Evolutionary conservation across 2,329 filamentous ascomycete species (phyloP).

Genomic region (Apiospora hydei): DNA sequence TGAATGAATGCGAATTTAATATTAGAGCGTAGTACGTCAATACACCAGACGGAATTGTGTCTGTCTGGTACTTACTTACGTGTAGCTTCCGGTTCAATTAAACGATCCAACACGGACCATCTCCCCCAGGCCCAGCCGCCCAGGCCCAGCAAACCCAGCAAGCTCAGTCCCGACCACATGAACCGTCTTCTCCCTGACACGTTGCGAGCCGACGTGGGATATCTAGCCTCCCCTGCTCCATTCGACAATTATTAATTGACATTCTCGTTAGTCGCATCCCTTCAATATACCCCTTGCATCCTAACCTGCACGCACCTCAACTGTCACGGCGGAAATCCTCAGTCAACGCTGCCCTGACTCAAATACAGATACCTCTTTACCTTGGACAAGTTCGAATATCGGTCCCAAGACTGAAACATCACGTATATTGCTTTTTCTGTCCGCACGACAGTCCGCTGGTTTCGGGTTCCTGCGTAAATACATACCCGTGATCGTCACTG

Average conservation of each 20-base stretch:
- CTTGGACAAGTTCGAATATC: background rate
- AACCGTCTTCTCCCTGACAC: conserved; percentile 8
- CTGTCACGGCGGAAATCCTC: background rate
- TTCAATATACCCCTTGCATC: too few relatives aligned
- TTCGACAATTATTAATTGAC: background rate
- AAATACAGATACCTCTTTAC: background rate
- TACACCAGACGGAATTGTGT: background rate
- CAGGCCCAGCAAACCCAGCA: too few relatives aligned
- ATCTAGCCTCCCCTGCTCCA: background rate
- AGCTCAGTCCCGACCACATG: background rate
- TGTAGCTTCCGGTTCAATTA: background rate
- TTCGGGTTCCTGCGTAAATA: conserved; percentile 9
- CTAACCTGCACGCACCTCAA: background rate
- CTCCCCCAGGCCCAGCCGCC: background rate
- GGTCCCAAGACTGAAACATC: conserved; percentile 8
- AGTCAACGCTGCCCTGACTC: background rate
- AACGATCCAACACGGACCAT: conserved; percentile 12
- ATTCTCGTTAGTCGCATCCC: background rate
- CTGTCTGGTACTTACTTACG: background rate
- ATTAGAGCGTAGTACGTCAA: background rate
- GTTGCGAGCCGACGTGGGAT: conserved; percentile 8
- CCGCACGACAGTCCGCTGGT: background rate
- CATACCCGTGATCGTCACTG: background rate
- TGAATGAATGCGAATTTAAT: conserved; percentile 7
- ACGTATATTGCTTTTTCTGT: background rate